Evolutionary conservation across 106 monocot species (phyloP).

Genomic region (Phalaenopsis equestris): DNA sequence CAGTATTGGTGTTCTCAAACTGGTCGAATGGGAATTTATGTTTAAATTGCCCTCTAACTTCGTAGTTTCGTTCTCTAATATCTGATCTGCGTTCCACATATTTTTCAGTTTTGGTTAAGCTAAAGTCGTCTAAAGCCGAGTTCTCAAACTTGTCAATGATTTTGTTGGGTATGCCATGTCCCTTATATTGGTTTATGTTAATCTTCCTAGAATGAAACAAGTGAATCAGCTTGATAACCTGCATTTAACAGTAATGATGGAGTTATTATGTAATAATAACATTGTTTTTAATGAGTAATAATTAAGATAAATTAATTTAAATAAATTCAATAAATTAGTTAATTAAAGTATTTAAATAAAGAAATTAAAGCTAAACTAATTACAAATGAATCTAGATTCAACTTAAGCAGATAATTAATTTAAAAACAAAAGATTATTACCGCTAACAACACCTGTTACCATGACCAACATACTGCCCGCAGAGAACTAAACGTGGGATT

Average conservation of each 20-base stretch:
- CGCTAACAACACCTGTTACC: no score
- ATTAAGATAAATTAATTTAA: no score
- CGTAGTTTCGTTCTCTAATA: background rate
- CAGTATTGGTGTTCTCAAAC: background rate
- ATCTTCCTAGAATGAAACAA: background rate
- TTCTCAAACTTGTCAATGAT: background rate
- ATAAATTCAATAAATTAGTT: no score
- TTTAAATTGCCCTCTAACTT: background rate
- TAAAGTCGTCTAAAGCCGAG: background rate
- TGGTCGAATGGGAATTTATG: background rate
- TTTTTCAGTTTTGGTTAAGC: background rate
- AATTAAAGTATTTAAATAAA: no score
- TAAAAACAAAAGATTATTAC: no score
- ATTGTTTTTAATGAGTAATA: no score
- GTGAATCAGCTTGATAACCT: conserved; percentile 4
- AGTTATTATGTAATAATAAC: background rate
- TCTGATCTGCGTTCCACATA: background rate
- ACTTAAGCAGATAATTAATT: no score
- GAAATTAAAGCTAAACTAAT: no score
- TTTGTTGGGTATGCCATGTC: background rate
- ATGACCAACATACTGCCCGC: no score
- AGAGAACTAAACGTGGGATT: no score
- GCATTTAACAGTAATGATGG: background rate
- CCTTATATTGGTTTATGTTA: background rate
- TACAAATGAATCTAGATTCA: no score